phyloP scores from a whole-genome alignment of 495 filamentous ascomycete species.

The Cairneyella variabilis region DNA sequence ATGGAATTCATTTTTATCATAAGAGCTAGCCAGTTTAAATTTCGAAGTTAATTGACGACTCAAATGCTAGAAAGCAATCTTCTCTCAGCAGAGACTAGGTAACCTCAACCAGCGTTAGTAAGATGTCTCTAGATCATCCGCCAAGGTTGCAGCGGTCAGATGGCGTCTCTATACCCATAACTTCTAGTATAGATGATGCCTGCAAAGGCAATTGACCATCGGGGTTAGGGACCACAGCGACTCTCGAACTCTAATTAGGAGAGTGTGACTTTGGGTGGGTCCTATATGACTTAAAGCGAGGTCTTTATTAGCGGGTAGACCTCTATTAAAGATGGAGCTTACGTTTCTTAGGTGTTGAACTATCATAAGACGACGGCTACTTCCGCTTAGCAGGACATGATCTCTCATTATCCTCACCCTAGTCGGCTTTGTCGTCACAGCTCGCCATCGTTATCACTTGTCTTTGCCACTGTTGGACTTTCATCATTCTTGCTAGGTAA shows the following conservation, averaged over 20 bases:
- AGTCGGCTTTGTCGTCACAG: slow-evolving; percentile 1
- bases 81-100: too few species aligned
- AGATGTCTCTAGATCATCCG: too few species aligned
- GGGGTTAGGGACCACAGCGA: neutral
- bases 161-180: too few species aligned
- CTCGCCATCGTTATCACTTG: neutral
- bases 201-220: too few species aligned
- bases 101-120: too few species aligned
- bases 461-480: neutral
- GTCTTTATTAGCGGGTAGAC: neutral
- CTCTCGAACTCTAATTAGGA: neutral
- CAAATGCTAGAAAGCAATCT: too few species aligned
- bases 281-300: too few species aligned
- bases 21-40: too few species aligned
- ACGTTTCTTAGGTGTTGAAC: neutral
- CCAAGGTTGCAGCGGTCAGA: too few species aligned
- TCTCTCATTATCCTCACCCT: slow-evolving; percentile 1
- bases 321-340: neutral
- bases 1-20: too few species aligned
- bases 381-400: neutral
- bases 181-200: too few species aligned
- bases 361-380: neutral
- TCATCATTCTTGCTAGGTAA: slow-evolving; percentile 1
- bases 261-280: neutral
- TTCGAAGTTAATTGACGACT: too few species aligned